Evolutionary conservation across 2,329 filamentous ascomycete species (phyloP).

Genomic region (Massarina eburnea): DNA sequence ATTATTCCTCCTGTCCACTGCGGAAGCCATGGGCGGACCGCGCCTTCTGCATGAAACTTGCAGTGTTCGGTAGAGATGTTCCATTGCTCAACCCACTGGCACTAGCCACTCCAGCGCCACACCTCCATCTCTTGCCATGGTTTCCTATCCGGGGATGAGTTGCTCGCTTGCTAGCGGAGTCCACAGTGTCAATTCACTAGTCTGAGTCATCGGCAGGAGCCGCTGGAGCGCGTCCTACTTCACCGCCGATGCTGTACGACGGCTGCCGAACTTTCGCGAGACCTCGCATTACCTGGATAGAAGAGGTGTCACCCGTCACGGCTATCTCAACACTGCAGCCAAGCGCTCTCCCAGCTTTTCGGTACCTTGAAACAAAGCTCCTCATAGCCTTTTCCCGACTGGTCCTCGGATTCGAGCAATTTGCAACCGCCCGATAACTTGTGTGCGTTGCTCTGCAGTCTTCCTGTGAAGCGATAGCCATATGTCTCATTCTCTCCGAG

Average conservation of each 20-base stretch:
- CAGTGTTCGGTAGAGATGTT: neutral
- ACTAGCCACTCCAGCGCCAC: neutral
- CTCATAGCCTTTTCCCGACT: neutral
- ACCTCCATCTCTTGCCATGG: neutral
- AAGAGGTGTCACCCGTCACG: conserved; percentile 7
- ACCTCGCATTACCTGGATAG: conserved; percentile 1
- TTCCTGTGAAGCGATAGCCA: conserved; percentile 13
- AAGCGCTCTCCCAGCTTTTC: conserved; percentile 12
- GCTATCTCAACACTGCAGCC: conserved; percentile 1
- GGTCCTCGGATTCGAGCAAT: neutral
- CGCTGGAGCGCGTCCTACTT: conserved; percentile 8
- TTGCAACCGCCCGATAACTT: neutral
- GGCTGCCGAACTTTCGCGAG: conserved; percentile 10
- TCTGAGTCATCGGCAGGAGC: neutral
- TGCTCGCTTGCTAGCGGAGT: neutral
- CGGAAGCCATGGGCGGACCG: neutral
- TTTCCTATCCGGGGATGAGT: neutral
- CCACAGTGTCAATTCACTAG: neutral
- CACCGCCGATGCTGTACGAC: conserved; percentile 37
- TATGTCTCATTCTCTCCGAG: conserved; percentile 19
- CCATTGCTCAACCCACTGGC: neutral
- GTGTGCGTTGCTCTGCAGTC: neutral
- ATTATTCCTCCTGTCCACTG: neutral
- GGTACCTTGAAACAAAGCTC: conserved; percentile 32
- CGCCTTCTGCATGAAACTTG: neutral